Evolutionary conservation across 768 basidiomycete genomes (phyloP).

Genomic region (Auriscalpium orientale): DNA sequence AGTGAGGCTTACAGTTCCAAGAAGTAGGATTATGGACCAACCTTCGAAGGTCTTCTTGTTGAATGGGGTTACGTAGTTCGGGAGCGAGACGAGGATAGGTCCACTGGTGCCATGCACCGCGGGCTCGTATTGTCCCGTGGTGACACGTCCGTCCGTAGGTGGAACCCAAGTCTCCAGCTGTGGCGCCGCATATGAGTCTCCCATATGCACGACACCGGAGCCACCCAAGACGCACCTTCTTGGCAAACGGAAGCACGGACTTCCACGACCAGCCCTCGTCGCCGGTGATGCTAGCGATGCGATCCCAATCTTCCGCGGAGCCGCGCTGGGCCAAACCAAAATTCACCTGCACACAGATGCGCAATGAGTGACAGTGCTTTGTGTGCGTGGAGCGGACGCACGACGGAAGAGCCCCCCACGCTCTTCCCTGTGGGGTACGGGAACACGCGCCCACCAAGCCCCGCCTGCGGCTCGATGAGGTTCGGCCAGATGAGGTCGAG

Average conservation of each 20-base stretch:
- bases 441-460: neutral
- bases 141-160: neutral
- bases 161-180: neutral
- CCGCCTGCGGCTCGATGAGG: neutral
- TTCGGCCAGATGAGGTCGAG: neutral
- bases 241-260: neutral
- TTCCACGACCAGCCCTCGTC: slow-evolving; percentile 8
- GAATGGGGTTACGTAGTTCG: neutral
- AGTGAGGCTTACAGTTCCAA: no score
- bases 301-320: slow-evolving; percentile 5
- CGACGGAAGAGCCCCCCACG: neutral
- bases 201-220: neutral
- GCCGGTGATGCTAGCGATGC: slow-evolving; percentile 3
- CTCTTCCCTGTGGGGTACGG: neutral
- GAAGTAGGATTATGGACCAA: no score
- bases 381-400: neutral
- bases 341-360: neutral
- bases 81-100: neutral
- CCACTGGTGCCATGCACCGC: neutral
- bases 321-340: neutral
- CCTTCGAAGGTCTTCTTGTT: neutral
- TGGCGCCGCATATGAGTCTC: neutral
- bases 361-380: neutral
- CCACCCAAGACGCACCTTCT: neutral
- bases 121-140: neutral